A percentile compares a stretch with the other conserved stretches of the same genome.
Evolutionary conservation across 306 rosid species (phyloP).

Genomic region (Senna siamea): DNA sequence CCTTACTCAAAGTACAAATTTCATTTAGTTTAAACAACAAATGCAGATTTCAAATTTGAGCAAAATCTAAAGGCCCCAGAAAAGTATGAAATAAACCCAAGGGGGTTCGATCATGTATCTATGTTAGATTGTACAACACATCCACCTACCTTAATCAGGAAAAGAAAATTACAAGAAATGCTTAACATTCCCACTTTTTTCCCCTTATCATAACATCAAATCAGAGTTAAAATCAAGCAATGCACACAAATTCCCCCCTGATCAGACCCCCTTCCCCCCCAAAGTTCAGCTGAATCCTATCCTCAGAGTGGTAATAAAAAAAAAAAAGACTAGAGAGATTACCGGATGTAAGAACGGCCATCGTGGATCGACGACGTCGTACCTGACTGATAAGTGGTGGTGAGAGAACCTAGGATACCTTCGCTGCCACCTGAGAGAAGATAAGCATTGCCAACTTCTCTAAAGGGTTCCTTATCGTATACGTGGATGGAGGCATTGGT

Average conservation of each 20-base stretch:
- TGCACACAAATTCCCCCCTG: background rate
- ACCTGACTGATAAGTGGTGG: conserved; percentile 25
- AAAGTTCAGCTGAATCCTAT: conserved; percentile 6
- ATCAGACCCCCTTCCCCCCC: background rate
- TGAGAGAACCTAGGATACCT: conserved; percentile 64
- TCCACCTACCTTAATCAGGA: background rate
- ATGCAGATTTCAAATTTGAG: background rate
- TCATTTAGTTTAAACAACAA: background rate
- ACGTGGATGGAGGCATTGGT: conserved; percentile 76
- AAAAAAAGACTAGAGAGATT: conserved; percentile 8
- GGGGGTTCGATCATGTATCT: background rate
- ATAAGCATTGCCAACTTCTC: conserved; percentile 79
- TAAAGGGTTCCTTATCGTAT: conserved; percentile 65
- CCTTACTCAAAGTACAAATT: background rate
- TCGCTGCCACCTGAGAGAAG: conserved; percentile 98
- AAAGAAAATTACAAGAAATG: conserved; percentile 5
- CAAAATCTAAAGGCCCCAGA: background rate
- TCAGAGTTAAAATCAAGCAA: conserved; percentile 11
- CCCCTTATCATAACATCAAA: background rate
- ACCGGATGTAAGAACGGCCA: conserved; percentile 75
- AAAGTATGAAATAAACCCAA: background rate
- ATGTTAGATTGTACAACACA: background rate
- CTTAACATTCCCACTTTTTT: background rate
- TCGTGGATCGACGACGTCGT: conserved; percentile 43
- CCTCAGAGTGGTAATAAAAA: background rate